A percentile compares a stretch with the other conserved stretches of the same genome.
Evolutionary conservation across 495 filamentous ascomycete species (phyloP).

Genomic region (Parathielavia appendiculata): DNA sequence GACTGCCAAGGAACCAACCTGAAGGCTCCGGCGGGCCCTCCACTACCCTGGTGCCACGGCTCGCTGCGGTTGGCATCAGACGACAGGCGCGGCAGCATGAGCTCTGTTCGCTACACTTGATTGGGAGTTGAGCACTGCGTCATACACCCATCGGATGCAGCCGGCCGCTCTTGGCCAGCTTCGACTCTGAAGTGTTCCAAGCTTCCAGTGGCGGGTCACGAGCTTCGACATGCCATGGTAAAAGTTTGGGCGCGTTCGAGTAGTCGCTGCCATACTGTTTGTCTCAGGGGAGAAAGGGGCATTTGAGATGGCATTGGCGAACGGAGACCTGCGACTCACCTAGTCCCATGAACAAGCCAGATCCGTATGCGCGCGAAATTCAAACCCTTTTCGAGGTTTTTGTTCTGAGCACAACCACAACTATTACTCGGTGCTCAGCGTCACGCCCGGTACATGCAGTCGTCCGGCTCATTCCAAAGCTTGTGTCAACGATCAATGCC

Average conservation of each 20-base stretch:
- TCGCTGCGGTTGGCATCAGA: neutral
- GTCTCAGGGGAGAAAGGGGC: no score
- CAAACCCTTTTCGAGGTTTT: no score
- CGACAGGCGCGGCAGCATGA: no score
- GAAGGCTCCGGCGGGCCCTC: conserved; percentile 1
- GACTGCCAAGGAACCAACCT: neutral
- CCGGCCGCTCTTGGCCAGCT: neutral
- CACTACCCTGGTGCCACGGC: neutral
- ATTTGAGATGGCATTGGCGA: no score
- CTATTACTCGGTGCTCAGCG: neutral
- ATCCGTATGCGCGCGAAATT: no score
- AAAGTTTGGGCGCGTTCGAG: neutral
- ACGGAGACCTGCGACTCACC: no score
- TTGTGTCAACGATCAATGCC: neutral
- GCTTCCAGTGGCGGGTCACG: conserved; percentile 1
- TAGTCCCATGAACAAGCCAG: no score
- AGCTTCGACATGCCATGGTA: neutral
- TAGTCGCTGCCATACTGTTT: no score
- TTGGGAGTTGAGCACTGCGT: conserved; percentile 2
- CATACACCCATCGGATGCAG: conserved; percentile 5
- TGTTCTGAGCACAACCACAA: no score
- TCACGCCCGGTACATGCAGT: neutral
- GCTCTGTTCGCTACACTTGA: neutral
- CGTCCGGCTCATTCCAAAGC: neutral
- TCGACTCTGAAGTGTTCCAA: neutral